phyloP scores from a whole-genome alignment of 352 stramenopile genomes.

The Globisporangium camurandrum region DNA sequence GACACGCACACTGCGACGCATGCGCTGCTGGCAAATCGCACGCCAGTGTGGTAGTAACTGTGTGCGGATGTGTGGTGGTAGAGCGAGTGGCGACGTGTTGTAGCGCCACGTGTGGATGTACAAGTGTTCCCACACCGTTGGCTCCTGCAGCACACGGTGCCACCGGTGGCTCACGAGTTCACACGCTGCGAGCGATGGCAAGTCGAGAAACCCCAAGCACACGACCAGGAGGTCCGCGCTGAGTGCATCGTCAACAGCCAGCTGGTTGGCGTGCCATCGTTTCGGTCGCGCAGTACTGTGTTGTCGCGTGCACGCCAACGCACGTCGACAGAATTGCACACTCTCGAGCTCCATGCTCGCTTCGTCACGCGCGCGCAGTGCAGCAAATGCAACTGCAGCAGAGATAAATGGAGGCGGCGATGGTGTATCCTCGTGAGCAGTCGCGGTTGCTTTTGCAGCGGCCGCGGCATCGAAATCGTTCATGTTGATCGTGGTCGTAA shows the following conservation, averaged over 20 bases:
- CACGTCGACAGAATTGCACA: not conserved
- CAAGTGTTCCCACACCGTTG: constrained; percentile 17
- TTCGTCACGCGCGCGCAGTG: not conserved
- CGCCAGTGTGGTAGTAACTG: constrained; percentile 12
- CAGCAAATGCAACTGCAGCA: not conserved
- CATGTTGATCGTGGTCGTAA: not conserved
- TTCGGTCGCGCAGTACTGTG: not conserved
- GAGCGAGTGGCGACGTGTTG: constrained; percentile 1
- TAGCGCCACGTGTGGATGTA: constrained; percentile 18
- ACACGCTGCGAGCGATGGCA: constrained; percentile 16
- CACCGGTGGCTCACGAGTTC: constrained; percentile 18
- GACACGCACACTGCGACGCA: constrained; percentile 1
- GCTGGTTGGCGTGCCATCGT: not conserved
- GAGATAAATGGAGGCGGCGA: not conserved
- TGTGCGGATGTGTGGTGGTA: not conserved
- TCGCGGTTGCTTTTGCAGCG: not conserved
- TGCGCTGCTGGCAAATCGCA: constrained; percentile 12
- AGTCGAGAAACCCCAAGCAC: constrained; percentile 22
- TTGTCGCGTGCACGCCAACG: not conserved
- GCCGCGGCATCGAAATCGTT: not conserved
- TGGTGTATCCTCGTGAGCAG: not conserved
- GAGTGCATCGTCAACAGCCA: not conserved
- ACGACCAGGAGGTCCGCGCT: constrained; percentile 15
- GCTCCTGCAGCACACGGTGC: constrained; percentile 6
- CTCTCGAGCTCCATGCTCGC: not conserved